Evolutionary conservation across 2,329 filamentous ascomycete genomes (phyloP).

Genomic region (Paradendryphiella salina): DNA sequence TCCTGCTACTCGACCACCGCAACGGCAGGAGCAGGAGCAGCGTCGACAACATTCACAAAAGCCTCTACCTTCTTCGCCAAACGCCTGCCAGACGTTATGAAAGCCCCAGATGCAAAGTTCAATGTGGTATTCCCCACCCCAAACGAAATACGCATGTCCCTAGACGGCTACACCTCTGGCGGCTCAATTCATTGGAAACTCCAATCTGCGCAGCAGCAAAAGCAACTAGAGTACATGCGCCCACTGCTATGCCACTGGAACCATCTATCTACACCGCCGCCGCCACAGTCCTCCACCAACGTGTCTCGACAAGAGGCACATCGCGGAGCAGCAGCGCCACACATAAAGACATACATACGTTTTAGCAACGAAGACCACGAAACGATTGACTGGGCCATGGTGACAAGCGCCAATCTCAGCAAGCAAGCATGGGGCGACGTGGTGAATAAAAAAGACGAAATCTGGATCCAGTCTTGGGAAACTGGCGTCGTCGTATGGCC

Average conservation of each 20-base stretch:
- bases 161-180: conserved; percentile 79
- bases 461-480: conserved; percentile 80
- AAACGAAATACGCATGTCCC: conserved; percentile 72
- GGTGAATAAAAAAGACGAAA: conserved; percentile 58
- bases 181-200: conserved; percentile 81
- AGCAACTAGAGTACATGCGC: conserved; percentile 72
- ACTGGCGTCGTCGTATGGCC: conserved; percentile 85
- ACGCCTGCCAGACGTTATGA: neutral
- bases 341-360: conserved; percentile 87
- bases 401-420: conserved; percentile 90
- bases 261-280: neutral
- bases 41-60: conserved; percentile 1
- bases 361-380: conserved; percentile 50
- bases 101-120: conserved; percentile 58
- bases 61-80: conserved; percentile 18
- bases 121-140: conserved; percentile 80
- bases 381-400: conserved; percentile 77
- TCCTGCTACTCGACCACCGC: conserved; percentile 10
- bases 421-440: conserved; percentile 85
- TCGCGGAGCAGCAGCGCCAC: conserved; percentile 69
- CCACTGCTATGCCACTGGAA: conserved; percentile 78
- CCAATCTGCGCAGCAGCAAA: conserved; percentile 68
- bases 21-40: neutral
- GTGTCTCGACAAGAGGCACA: conserved; percentile 25
- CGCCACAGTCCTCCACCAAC: neutral